phyloP scores from a whole-genome alignment of 371 early-diverging fungal species.

The Apophysomyces trapeziformis region DNA sequence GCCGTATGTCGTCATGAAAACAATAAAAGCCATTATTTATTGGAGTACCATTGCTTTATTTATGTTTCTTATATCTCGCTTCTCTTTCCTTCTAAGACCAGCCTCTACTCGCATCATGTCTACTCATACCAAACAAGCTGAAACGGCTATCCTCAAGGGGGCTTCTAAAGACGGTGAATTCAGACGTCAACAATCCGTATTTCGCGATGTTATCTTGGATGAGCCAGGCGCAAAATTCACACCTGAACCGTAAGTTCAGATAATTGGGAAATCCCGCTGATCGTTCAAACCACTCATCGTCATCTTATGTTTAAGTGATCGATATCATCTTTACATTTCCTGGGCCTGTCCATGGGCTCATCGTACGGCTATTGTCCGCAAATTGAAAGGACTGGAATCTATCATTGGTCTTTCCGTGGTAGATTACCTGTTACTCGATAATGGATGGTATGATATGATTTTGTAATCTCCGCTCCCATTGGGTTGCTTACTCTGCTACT shows the following conservation, averaged over 20 bases:
- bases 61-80: constrained; percentile 10
- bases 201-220: constrained; percentile 72
- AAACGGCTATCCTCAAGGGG: constrained; percentile 67
- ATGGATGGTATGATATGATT: constrained; percentile 67
- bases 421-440: constrained; percentile 75
- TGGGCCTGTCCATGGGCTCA: constrained; percentile 95
- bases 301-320: constrained; percentile 41
- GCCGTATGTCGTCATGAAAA: background rate
- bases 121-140: constrained; percentile 14
- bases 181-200: constrained; percentile 82
- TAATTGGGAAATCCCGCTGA: background rate
- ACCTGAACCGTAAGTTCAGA: constrained; percentile 68
- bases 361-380: constrained; percentile 83
- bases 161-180: constrained; percentile 85
- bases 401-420: constrained; percentile 85
- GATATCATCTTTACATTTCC: constrained; percentile 80
- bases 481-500: constrained; percentile 12
- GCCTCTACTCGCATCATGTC: constrained; percentile 14
- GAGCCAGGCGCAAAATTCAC: constrained; percentile 68
- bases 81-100: background rate
- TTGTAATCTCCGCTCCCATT: background rate
- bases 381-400: constrained; percentile 84
- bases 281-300: too few relatives aligned
- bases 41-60: background rate
- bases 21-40: background rate